Evolutionary conservation across 1,139 yeast species (phyloP), one percentile per base, ranked within the genome.

Genomic region (Sugiyamaella grinbergsii): DNA sequence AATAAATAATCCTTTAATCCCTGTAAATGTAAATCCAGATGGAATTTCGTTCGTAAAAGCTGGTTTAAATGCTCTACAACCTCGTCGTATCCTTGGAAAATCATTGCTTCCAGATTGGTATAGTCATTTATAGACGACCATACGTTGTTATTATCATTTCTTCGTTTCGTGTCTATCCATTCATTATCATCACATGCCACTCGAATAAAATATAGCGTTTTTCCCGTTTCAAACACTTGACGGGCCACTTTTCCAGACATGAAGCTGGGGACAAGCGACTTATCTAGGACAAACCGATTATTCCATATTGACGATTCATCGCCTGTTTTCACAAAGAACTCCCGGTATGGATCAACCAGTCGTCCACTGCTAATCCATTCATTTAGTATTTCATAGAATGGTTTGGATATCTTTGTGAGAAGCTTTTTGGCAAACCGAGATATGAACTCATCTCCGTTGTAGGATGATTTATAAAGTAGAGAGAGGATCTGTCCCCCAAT

Each of bases 291-390:
- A 48, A 69, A 71, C 18, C 68, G 56, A 29, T 62, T 65, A 2
- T 57, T 61, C 73, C 71, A 68, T 13, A 60, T 51, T 2, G 65
- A 61, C n/a, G 51, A 39, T 19, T 46, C 49, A 29, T 51, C 45
- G 10, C 47, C 52, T 5, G 56, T 49, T 31, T 45, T 47, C 13
- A 89, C 81, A 61, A 90, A 91, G 62, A 89, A 88, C 58, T 85
- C 95, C n/a, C 75, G 74, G 50, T 68, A 64, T 13, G 77, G 79
- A 39, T 76, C 79, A 36, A 73, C 70, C 18, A 89, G 66, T 49
- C 79, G 82, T 1, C 97, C 97, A 47, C 77, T 71, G 1, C 81
- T 67, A 2, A 88, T 67, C 97, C 97, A 91, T 42, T 75, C 75
- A 47, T 76, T 76, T 3, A 87, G 61, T 29, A 82, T 74, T 42